Conservation (phyloP, 176 grass and related monocot species). For the Aegilops tauschii region DNA sequence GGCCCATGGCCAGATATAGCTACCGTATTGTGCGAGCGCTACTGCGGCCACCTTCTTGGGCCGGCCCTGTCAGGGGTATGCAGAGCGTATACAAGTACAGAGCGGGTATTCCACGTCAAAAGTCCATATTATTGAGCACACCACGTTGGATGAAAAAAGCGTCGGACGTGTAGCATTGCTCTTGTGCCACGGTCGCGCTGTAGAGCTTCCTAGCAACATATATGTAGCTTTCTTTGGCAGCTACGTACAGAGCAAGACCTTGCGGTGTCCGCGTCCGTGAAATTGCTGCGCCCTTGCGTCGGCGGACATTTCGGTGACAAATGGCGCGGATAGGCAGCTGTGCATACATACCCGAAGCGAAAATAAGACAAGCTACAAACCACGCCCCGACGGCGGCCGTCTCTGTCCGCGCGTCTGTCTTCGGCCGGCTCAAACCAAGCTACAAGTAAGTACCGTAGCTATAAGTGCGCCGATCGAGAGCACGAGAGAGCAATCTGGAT, state of each 20-base stretch:
- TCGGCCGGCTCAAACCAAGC: background rate
- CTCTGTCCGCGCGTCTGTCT: background rate
- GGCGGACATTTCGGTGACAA: background rate
- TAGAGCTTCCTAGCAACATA: no score
- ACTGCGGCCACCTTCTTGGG: no score
- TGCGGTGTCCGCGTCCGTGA: background rate
- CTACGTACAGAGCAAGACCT: background rate
- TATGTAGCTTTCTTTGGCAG: background rate
- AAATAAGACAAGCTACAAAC: background rate
- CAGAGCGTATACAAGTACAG: no score
- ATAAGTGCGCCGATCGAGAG: no score
- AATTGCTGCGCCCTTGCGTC: background rate
- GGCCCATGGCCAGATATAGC: no score
- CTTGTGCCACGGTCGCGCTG: no score
- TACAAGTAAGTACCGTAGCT: background rate
- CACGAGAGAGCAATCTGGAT: background rate
- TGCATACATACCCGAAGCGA: background rate
- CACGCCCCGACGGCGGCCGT: background rate
- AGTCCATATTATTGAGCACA: no score
- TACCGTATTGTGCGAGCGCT: no score
- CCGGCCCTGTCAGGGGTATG: no score
- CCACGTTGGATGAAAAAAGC: no score
- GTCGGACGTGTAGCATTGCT: no score
- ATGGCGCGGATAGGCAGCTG: conserved; percentile 5
- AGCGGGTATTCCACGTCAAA: no score